Conservation (phyloP, 768 basidiomycete species). For the Holtermanniella nyarrowii region DNA sequence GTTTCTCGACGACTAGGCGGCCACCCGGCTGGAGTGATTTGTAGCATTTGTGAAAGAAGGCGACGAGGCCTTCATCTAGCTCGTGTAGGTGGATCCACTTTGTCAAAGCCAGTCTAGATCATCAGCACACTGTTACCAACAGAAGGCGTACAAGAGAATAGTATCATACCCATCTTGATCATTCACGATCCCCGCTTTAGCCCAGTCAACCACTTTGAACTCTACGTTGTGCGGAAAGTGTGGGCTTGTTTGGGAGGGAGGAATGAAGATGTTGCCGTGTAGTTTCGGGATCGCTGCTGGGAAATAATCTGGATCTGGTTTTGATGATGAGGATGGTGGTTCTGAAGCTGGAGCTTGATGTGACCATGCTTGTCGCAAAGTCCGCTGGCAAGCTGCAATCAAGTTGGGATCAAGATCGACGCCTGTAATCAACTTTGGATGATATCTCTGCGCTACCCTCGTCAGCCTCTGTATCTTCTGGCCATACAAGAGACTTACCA, state of each 20-base stretch:
- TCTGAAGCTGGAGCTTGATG: slow-evolving; percentile 3
- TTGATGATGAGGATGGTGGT: neutral
- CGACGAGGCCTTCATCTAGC: slow-evolving; percentile 16
- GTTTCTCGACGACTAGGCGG: slow-evolving; percentile 18
- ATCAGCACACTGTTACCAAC: too few relatives aligned
- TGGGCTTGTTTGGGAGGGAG: neutral
- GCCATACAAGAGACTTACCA: slow-evolving; percentile 4
- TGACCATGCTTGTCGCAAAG: slow-evolving; percentile 7
- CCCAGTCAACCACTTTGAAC: slow-evolving; percentile 19
- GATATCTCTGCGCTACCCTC: slow-evolving; percentile 7
- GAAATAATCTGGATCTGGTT: neutral
- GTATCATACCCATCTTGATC: slow-evolving; percentile 17
- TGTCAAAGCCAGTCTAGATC: slow-evolving; percentile 12
- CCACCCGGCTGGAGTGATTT: slow-evolving; percentile 11
- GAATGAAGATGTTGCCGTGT: neutral
- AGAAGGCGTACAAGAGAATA: slow-evolving; percentile 15
- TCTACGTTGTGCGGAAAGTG: slow-evolving; percentile 15
- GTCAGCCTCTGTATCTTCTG: neutral
- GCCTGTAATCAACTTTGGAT: slow-evolving; percentile 4
- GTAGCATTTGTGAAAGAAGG: slow-evolving; percentile 19
- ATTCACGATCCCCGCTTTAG: slow-evolving; percentile 2
- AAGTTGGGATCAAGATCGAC: slow-evolving; percentile 51
- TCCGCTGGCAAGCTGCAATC: slow-evolving; percentile 39
- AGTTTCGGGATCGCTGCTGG: neutral
- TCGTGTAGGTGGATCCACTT: slow-evolving; percentile 30